Evolutionary conservation across 148 eudicot genomes (phyloP).

Genomic region (Vaccinium macrocarpon): DNA sequence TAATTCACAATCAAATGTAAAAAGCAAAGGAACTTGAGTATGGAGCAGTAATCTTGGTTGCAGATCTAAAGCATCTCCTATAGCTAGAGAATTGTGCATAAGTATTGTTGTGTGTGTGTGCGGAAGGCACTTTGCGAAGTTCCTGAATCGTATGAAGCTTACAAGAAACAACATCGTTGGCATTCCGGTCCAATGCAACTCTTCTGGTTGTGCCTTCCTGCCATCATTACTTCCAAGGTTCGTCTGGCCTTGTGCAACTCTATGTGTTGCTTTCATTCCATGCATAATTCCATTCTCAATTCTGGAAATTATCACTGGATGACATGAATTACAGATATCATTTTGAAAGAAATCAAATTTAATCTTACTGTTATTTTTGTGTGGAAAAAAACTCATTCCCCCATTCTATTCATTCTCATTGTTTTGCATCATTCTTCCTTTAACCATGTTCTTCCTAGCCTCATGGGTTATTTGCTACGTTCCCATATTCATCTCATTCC

Average conservation of each 20-base stretch:
- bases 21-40: background rate
- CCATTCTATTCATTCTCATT: slow-evolving; percentile 89
- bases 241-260: background rate
- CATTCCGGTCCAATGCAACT: slow-evolving; percentile 94
- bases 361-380: slow-evolving; percentile 65
- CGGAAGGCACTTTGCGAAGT: slow-evolving; percentile 61
- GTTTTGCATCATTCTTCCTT: slow-evolving; percentile 75
- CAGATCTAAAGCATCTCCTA: background rate
- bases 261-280: background rate
- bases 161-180: slow-evolving; percentile 86
- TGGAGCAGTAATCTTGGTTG: background rate
- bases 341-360: slow-evolving; percentile 70
- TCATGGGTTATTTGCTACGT: slow-evolving; percentile 71
- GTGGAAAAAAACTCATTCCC: slow-evolving; percentile 56
- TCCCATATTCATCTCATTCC: slow-evolving; percentile 63
- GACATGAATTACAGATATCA: slow-evolving; percentile 47
- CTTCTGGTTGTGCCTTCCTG: slow-evolving; percentile 66
- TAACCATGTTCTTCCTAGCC: slow-evolving; percentile 82
- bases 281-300: background rate
- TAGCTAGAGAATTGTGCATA: slow-evolving; percentile 1
- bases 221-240: slow-evolving; percentile 63
- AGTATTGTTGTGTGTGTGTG: background rate
- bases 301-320: background rate
- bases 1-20: no score
- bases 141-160: slow-evolving; percentile 82